Conservation (phyloP, 2,329 filamentous ascomycete species). For the Colletotrichum spinosum region DNA sequence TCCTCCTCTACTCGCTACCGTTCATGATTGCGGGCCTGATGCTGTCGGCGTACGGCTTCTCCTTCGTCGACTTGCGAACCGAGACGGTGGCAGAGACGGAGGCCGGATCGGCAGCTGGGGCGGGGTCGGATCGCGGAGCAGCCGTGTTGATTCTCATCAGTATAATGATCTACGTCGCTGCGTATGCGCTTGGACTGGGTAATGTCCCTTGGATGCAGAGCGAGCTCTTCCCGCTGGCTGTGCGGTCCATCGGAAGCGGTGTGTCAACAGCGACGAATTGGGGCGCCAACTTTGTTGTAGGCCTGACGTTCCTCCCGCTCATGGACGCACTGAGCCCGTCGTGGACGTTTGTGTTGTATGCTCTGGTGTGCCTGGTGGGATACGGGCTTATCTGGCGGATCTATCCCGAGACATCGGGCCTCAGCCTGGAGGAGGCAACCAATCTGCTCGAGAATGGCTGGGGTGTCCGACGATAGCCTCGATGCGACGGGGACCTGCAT, state of each 20-base stretch:
- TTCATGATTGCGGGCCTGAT: constrained; percentile 83
- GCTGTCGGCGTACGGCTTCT: constrained; percentile 79
- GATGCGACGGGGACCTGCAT: constrained; percentile 6
- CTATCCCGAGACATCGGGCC: constrained; percentile 88
- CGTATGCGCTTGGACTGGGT: constrained; percentile 88
- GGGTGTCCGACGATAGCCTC: constrained; percentile 65
- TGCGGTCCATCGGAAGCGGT: constrained; percentile 78
- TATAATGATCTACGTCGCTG: constrained; percentile 85
- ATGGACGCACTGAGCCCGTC: constrained; percentile 80
- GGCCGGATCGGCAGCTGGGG: constrained; percentile 37
- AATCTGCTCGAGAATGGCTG: constrained; percentile 77
- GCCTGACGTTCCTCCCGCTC: constrained; percentile 88
- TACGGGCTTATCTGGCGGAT: constrained; percentile 78
- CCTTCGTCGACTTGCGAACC: constrained; percentile 63
- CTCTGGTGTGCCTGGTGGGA: constrained; percentile 73
- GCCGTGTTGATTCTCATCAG: constrained; percentile 74
- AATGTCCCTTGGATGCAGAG: constrained; percentile 97
- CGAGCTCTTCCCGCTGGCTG: constrained; percentile 85
- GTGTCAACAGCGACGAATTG: constrained; percentile 86
- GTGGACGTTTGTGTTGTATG: constrained; percentile 87
- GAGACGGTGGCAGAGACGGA: constrained; percentile 40
- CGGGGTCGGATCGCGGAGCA: constrained; percentile 45
- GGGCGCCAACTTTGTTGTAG: constrained; percentile 87
- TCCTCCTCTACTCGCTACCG: constrained; percentile 85
- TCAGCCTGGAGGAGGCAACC: constrained; percentile 85